These are phyloP conservation scores for Entamoeba invadens DNA, from an alignment of 208 protist species.

Conservation along the genomic window DNA sequence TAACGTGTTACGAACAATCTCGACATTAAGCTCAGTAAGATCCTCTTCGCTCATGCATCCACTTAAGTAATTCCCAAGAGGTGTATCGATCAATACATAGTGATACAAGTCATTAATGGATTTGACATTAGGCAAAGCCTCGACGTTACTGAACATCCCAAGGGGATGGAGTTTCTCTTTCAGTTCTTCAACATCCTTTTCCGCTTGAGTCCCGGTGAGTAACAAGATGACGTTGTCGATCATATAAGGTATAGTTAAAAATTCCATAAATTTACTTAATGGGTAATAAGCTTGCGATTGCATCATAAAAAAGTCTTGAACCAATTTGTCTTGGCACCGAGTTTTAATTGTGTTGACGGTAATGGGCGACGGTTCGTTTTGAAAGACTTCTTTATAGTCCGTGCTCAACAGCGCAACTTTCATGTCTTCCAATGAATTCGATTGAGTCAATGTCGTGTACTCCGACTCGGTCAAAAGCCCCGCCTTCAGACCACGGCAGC, in stretches of 20 bases:
- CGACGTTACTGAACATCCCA: conserved; percentile 19
- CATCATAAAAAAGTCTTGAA: conserved; percentile 12
- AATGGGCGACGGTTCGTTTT: background rate
- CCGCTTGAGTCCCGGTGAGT: conserved; percentile 54
- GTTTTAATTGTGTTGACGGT: background rate
- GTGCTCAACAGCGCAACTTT: background rate
- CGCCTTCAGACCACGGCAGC: background rate
- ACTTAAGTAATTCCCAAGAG: conserved; percentile 50
- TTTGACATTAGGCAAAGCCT: background rate
- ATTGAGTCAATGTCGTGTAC: conserved; percentile 8
- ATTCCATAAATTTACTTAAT: conserved; percentile 34
- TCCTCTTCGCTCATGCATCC: conserved; percentile 47
- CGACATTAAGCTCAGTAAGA: conserved; percentile 72
- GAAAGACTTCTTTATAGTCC: conserved; percentile 2
- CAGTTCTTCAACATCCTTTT: conserved; percentile 35
- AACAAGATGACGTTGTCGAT: conserved; percentile 51
- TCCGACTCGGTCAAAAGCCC: background rate
- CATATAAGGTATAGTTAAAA: conserved; percentile 36
- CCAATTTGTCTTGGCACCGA: background rate
- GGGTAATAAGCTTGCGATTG: background rate
- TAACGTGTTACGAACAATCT: conserved; percentile 82
- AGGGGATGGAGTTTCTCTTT: conserved; percentile 12
- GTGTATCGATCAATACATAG: conserved; percentile 40
- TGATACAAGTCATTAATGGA: conserved; percentile 35
- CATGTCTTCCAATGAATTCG: conserved; percentile 4